Conservation (phyloP, 306 rosid species). For the Sicyos baderoa region DNA sequence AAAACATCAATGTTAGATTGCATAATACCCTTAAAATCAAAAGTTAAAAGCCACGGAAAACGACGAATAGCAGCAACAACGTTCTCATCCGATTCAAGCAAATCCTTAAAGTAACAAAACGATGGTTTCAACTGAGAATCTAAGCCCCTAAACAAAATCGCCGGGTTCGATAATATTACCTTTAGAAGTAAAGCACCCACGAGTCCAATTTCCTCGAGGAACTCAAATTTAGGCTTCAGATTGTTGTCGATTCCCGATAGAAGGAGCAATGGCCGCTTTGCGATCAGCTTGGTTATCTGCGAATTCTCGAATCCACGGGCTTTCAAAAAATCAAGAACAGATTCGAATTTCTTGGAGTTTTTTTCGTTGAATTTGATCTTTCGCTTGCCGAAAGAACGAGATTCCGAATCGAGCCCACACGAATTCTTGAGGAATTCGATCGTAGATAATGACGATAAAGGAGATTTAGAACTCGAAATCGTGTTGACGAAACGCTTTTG, state of each 20-base stretch:
- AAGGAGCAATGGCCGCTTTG: background rate
- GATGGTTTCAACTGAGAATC: constrained; percentile 20
- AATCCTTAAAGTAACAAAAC: background rate
- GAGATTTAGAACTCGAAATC: background rate
- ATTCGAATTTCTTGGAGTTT: background rate
- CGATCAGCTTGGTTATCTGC: constrained; percentile 15
- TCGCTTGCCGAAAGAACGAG: background rate
- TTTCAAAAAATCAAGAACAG: background rate
- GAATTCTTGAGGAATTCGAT: constrained; percentile 12
- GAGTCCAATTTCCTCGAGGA: background rate
- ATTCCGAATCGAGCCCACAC: background rate
- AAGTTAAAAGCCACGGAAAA: constrained; percentile 13
- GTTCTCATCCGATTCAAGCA: constrained; percentile 10
- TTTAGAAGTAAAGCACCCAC: constrained; percentile 5
- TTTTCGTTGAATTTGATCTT: background rate
- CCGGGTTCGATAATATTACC: background rate
- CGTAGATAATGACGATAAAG: background rate
- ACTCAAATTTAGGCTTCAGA: constrained; percentile 14
- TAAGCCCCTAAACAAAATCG: background rate
- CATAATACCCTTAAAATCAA: background rate
- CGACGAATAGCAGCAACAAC: background rate
- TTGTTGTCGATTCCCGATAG: background rate
- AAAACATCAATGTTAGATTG: no score
- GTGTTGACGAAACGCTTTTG: background rate
- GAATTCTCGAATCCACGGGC: background rate